Evolutionary conservation across 345 rosid genomes (phyloP), one percentile per base, ranked within the genome.

Genomic region (Crucihimalaya himalaica): DNA sequence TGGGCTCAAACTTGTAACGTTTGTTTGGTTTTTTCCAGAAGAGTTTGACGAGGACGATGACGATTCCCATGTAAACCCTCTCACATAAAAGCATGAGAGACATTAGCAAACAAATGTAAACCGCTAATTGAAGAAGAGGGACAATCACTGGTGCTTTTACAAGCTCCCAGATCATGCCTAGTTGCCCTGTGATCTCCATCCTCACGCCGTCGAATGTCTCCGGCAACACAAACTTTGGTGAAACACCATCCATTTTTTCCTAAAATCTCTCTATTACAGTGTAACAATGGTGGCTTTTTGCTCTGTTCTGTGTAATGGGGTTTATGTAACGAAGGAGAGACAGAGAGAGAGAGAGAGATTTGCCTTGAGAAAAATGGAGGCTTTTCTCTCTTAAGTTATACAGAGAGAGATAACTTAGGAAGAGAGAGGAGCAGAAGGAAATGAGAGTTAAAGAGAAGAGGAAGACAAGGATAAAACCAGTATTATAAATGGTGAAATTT

Each of bases 41-140:
- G 34, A 96, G 87, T 74, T 92, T 96, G 27, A 96, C 90, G 28
- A 96, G 93, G 51, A 96, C 63, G 34, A 96, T 96, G 73, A 96
- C 98, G 70, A 96, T 67, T 14, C 99, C 99, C 99, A 96, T 92
- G 79, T 96, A 96, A 50, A 96, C 78, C 63, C 99, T 81, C 81
- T 96, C 99, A 47, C 79, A 52, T 76, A 96, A 76, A 18, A 96
- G 90, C 99, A 96, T 96, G 32, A 96, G 78, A 1, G 97, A 86
- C 99, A 96, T 96, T 29, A 78, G 53, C 57, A 92, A 61, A 29
- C 92, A 92, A 6, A 89, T 42, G 72, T 92, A 92, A 40, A 96
- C 98, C 0, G 86, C 81, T 3, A 90, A 77, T 5, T 71, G 73
- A 18, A 96, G 85, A 31, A 96, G 48, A 43, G 99, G 99, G 12